Evolutionary conservation across 257 asterid species (phyloP), one percentile per base, ranked within the genome.

Genomic region (Osmanthus fragrans): DNA sequence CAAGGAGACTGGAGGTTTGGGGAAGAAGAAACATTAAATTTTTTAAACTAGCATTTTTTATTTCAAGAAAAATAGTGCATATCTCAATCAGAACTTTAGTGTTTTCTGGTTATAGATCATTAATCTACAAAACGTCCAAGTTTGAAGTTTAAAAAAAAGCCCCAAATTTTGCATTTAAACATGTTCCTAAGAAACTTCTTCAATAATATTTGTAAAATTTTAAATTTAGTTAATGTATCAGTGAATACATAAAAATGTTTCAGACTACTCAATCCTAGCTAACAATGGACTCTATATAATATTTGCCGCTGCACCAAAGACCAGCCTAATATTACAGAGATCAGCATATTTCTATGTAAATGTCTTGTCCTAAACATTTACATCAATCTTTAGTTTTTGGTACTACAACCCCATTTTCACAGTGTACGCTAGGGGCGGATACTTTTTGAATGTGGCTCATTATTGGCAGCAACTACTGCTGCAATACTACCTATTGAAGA

Each of bases 331-430:
- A 82, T 80, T 87, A 89, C 89, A 86, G 80, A 74, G 81, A 86
- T 76, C 81, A 80, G 73, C 80, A 72, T 45, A 83, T 37, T 73
- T 34, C n/a, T 76, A 76, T 56, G 65, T 70, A 74, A 33, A 81
- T 74, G 76, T 81, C 83, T 75, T 80, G 67, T 73, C 77, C 86
- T 75, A 86, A 79, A 78, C 86, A 80, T 51, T 70, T 87, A 86
- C 86, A 84, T 9, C 30, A 78, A 74, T 74, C 80, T 82, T 79
- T 73, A 8, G 82, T 71, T 79, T 82, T 80, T 45, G 86, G 84
- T 81, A 84, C 87, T 83, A 85, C 85, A 81, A 82, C 90, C 79
- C 90, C 96, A 77, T 91, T 89, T 80, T 84, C 93, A 47, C 81
- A 78, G 49, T 83, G 73, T 54, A 78, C 64, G 3, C 64, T 54